Evolutionary conservation across 225 moss, liverwort and hornwort species (phyloP), one percentile per base, ranked within the genome.

Genomic region (Straminergon stramineum): DNA sequence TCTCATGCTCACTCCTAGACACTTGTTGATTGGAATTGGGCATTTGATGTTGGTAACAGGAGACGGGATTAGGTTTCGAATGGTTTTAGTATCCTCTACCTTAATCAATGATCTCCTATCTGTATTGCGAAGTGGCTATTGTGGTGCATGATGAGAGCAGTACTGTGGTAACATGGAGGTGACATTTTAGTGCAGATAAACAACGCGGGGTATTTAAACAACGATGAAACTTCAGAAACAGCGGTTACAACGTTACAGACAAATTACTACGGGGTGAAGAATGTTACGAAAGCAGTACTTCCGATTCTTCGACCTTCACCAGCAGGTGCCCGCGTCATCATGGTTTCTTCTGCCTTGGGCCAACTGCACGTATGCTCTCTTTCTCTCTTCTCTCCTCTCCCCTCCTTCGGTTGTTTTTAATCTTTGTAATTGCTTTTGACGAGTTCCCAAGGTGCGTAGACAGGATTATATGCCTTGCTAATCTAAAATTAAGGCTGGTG

Each of bases 241-340:
- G 81, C 5, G 22, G 45, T 31, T 12, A 56, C 85, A 43, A 89
- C 90, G 41, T 37, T 92, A 16, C 83, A 91, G 63, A 93, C 92
- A 15, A 93, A 93, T 62, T 92, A 93, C 81, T 93, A 91, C 14
- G 93, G 93, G 34, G 48, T 91, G 48, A 93, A 93, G 87, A 89
- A 88, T 57, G 91, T 93, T 13, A 93, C 90, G 30, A 92, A 92
- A 91, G 89, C 92, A 26, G 37, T 93, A n/a, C 89, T 93, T 81
- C 92, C 93, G 31, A 11, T 93, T 84, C 93, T 93, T 82, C 91
- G 91, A 57, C 83, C 89, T 28, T 90, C 91, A 17, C 76, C 90
- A 84, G 91, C 89, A 28, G 93, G 93, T 26, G 92, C 92, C 45
- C 91, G 93, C 63, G 75, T 92, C 60, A 86, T 93, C 86, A 88